A percentile compares a stretch with the other conserved stretches of the same genome.
Conservation (phyloP, 805 yeast species). For the Diddensiella santjacobensis region DNA sequence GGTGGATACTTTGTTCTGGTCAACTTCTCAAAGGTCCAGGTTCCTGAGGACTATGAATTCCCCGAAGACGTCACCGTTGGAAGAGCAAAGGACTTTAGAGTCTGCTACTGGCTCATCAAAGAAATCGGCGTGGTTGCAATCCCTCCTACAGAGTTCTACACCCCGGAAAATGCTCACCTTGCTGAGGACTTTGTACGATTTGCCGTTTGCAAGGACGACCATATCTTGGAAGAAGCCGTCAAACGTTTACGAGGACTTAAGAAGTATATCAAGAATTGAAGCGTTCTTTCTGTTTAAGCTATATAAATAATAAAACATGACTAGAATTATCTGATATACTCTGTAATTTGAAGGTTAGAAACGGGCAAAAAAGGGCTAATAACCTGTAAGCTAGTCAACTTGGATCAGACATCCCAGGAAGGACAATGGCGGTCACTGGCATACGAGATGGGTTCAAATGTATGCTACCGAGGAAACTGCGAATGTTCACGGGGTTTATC, state of each 20-base stretch:
- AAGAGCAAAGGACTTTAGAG: conserved; percentile 79
- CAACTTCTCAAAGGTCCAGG: conserved; percentile 74
- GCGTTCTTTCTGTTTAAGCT: not conserved
- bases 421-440: conserved; percentile 41
- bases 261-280: conserved; percentile 44
- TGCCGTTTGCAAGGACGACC: conserved; percentile 94
- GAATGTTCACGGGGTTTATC: conserved; percentile 37
- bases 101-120: conserved; percentile 88
- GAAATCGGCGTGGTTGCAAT: conserved; percentile 94
- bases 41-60: conserved; percentile 67
- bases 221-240: conserved; percentile 75
- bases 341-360: not conserved
- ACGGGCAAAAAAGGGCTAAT: not conserved
- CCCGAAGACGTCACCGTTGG: conserved; percentile 60
- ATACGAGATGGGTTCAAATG: conserved; percentile 38
- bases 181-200: conserved; percentile 86
- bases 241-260: conserved; percentile 66
- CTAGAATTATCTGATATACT: not conserved
- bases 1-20: conserved; percentile 94
- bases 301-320: too few relatives aligned
- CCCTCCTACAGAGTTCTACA: conserved; percentile 94
- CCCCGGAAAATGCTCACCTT: conserved; percentile 62
- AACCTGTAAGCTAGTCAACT: not conserved
- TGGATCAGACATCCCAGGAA: conserved; percentile 42
- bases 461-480: conserved; percentile 45